phyloP scores from a whole-genome alignment of 2,329 filamentous ascomycete genomes.

The Epichloe glyceriae region DNA sequence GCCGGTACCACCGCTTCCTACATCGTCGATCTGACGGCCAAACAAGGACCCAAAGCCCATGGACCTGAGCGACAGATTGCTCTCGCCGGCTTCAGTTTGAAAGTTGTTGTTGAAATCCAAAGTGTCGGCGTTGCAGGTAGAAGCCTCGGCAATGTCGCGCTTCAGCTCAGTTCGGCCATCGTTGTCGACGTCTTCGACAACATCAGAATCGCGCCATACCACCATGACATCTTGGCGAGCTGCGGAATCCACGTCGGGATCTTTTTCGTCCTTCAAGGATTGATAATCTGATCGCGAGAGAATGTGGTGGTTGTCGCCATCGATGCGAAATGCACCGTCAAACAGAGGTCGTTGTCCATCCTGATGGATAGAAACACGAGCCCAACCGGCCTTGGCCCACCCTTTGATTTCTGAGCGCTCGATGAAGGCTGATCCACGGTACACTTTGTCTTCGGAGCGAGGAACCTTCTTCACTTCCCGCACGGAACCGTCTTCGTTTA shows the following conservation, averaged over 20 bases:
- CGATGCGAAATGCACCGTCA: slow-evolving; percentile 74
- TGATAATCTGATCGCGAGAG: slow-evolving; percentile 64
- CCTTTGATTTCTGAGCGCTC: slow-evolving; percentile 43
- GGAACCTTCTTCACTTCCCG: slow-evolving; percentile 54
- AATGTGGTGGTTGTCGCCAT: slow-evolving; percentile 76
- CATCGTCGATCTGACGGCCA: slow-evolving; percentile 59
- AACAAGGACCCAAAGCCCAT: slow-evolving; percentile 55
- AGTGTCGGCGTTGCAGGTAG: slow-evolving; percentile 59
- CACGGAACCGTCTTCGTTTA: slow-evolving; percentile 60
- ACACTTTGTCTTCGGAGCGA: slow-evolving; percentile 66
- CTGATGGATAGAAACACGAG: slow-evolving; percentile 60
- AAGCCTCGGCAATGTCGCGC: slow-evolving; percentile 33
- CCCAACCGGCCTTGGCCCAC: slow-evolving; percentile 80
- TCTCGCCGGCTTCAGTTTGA: slow-evolving; percentile 46
- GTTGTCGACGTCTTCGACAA: slow-evolving; percentile 28
- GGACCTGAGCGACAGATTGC: slow-evolving; percentile 40
- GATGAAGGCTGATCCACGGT: slow-evolving; percentile 65
- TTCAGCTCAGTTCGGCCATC: slow-evolving; percentile 48
- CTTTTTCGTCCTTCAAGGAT: slow-evolving; percentile 55
- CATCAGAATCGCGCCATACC: slow-evolving; percentile 83
- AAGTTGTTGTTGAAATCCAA: slow-evolving; percentile 67
- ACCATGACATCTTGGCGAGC: slow-evolving; percentile 66
- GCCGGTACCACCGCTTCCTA: slow-evolving; percentile 50
- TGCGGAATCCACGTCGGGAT: slow-evolving; percentile 49
- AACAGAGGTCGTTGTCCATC: slow-evolving; percentile 76